These are phyloP conservation scores for Monosporascus sp. DNA, from an alignment of 2,329 filamentous ascomycete genomes.

Conservation along the genomic window DNA sequence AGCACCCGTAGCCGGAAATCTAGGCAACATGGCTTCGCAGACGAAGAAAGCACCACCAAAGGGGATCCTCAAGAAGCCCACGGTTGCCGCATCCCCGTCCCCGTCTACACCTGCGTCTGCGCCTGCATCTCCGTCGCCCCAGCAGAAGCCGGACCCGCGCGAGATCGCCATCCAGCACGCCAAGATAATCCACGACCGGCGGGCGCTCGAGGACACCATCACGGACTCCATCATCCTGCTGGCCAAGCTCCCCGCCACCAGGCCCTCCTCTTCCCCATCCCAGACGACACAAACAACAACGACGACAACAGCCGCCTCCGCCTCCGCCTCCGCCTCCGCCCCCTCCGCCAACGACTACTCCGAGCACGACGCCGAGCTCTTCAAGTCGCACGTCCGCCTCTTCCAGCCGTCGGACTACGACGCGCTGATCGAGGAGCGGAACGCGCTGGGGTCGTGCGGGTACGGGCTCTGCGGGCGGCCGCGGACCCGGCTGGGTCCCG, in stretches of 20 bases:
- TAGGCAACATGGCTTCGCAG: slow-evolving; percentile 38
- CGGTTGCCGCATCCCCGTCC: slow-evolving; percentile 29
- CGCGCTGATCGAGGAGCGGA: slow-evolving; percentile 81
- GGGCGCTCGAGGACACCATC: slow-evolving; percentile 70
- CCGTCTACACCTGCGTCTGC: slow-evolving; percentile 11
- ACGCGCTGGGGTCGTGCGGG: slow-evolving; percentile 75
- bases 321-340: slow-evolving; percentile 17
- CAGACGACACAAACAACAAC: slow-evolving; percentile 2
- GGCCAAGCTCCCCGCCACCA: slow-evolving; percentile 49
- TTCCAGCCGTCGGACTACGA: slow-evolving; percentile 91
- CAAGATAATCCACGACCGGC: slow-evolving; percentile 73
- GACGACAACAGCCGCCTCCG: not conserved
- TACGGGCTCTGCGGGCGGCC: slow-evolving; percentile 71
- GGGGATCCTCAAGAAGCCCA: slow-evolving; percentile 58
- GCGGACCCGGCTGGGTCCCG: slow-evolving; percentile 50
- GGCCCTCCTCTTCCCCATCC: slow-evolving; percentile 16
- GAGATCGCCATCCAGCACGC: slow-evolving; percentile 79
- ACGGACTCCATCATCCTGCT: slow-evolving; percentile 67
- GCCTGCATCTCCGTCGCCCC: slow-evolving; percentile 24
- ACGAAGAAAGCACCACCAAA: slow-evolving; percentile 36
- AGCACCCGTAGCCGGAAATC: too few relatives aligned
- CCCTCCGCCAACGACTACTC: slow-evolving; percentile 33
- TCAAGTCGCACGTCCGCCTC: slow-evolving; percentile 60
- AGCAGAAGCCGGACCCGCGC: slow-evolving; percentile 38
- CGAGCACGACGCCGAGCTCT: slow-evolving; percentile 53